Percentiles rank a stretch among this genome's conserved stretches.
Evolutionary conservation across 768 basidiomycete genomes (phyloP).

Genomic region (Macrolepiota dolichaula): DNA sequence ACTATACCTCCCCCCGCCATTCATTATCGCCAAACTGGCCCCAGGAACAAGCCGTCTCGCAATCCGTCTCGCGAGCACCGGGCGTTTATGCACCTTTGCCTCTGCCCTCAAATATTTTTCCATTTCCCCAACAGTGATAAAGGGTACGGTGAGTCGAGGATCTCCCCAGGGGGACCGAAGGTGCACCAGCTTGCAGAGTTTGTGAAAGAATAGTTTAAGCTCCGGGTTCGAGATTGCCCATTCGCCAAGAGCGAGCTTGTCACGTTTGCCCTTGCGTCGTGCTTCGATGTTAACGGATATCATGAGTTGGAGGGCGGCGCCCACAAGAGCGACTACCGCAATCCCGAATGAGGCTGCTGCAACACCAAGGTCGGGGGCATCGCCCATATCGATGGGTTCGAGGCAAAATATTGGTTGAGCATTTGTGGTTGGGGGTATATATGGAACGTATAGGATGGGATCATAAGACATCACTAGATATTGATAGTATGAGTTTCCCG

Average conservation of each 20-base stretch:
- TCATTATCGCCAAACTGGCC: background rate
- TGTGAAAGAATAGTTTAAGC: background rate
- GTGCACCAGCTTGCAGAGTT: background rate
- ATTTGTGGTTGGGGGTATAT: background rate
- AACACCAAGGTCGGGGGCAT: background rate
- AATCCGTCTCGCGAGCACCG: background rate
- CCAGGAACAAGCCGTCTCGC: background rate
- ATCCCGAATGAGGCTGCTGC: background rate
- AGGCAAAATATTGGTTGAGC: background rate
- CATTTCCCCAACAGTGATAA: background rate
- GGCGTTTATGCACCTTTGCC: background rate
- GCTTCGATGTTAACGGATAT: background rate
- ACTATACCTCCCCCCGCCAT: background rate
- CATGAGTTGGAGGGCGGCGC: background rate
- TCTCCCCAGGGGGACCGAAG: background rate
- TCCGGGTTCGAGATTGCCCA: background rate
- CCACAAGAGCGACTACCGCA: background rate
- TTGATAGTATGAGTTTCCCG: too few species aligned
- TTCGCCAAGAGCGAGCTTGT: background rate
- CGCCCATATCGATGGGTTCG: background rate
- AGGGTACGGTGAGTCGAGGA: background rate
- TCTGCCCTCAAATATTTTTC: background rate
- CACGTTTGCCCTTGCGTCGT: background rate
- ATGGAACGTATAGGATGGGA: background rate
- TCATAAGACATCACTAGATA: background rate